Percentiles rank a stretch among this genome's conserved stretches.
phyloP scores from a whole-genome alignment of 208 protist species.

The Phytomonas sp. region DNA sequence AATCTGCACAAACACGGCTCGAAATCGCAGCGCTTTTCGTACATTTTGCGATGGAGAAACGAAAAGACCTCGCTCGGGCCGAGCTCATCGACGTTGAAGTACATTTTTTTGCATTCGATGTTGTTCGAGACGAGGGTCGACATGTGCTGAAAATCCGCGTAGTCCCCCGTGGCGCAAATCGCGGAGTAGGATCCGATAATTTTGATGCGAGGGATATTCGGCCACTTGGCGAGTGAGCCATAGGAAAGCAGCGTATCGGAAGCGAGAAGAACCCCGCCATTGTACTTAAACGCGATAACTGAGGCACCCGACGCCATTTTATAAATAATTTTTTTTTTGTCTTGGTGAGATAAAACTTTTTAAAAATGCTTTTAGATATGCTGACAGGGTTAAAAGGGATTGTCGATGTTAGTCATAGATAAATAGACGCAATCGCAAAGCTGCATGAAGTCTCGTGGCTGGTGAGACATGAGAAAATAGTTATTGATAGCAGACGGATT shows the following conservation, averaged over 20 bases:
- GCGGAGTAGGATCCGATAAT: slow-evolving; percentile 82
- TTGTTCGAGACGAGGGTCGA: slow-evolving; percentile 60
- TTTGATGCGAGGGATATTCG: slow-evolving; percentile 85
- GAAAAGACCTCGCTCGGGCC: slow-evolving; percentile 87
- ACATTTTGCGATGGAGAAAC: slow-evolving; percentile 91
- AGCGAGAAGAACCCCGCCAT: slow-evolving; percentile 94
- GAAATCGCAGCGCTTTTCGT: slow-evolving; percentile 92
- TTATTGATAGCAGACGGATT: too few species aligned
- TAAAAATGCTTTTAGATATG: neutral
- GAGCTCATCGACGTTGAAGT: slow-evolving; percentile 72
- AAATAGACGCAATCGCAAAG: too few species aligned
- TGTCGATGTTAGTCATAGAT: neutral
- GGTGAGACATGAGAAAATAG: too few species aligned
- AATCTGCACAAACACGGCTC: slow-evolving; percentile 95
- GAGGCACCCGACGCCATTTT: slow-evolving; percentile 94
- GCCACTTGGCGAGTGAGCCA: slow-evolving; percentile 94
- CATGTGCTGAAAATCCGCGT: slow-evolving; percentile 95
- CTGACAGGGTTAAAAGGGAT: neutral
- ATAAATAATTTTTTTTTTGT: neutral
- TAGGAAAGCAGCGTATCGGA: slow-evolving; percentile 96
- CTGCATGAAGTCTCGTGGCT: too few species aligned
- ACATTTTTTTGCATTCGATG: slow-evolving; percentile 65
- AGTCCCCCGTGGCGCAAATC: slow-evolving; percentile 92
- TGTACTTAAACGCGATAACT: slow-evolving; percentile 96
- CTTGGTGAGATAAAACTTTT: neutral